These are phyloP conservation scores for Trichosporon inkin DNA, from an alignment of 1,284 basidiomycete species.

Conservation along the genomic window DNA sequence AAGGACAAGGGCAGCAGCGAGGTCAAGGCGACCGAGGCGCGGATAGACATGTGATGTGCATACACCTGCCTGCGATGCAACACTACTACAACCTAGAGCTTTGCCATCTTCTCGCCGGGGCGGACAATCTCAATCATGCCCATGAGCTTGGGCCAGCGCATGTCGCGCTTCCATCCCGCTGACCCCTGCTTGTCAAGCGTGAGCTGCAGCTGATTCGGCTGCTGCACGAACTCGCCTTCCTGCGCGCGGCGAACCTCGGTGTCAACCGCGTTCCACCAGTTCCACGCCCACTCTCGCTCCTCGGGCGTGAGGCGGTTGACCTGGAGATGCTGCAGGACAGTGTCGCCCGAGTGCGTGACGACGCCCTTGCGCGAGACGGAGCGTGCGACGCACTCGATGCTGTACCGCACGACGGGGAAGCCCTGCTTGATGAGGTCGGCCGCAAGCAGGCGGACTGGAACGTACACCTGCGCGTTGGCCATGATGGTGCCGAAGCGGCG, in stretches of 20 bases:
- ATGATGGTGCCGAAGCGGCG: slow-evolving; percentile 57
- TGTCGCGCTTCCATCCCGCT: slow-evolving; percentile 59
- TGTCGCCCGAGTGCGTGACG: slow-evolving; percentile 66
- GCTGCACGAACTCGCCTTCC: slow-evolving; percentile 39
- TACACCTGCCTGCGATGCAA: neutral
- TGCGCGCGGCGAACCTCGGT: slow-evolving; percentile 47
- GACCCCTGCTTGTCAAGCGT: slow-evolving; percentile 55
- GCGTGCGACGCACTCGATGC: slow-evolving; percentile 54
- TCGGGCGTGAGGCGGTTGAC: slow-evolving; percentile 48
- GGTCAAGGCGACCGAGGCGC: slow-evolving; percentile 16
- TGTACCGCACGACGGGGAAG: slow-evolving; percentile 65
- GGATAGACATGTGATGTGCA: slow-evolving; percentile 21
- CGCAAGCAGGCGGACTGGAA: slow-evolving; percentile 62
- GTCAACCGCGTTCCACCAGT: slow-evolving; percentile 57
- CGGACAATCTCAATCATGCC: slow-evolving; percentile 7
- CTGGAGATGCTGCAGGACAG: slow-evolving; percentile 54
- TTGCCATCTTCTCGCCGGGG: slow-evolving; percentile 3
- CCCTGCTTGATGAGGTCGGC: slow-evolving; percentile 58
- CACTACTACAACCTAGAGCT: neutral
- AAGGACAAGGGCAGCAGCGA: neutral
- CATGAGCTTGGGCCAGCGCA: slow-evolving; percentile 50
- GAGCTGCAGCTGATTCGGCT: slow-evolving; percentile 51
- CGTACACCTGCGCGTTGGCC: slow-evolving; percentile 64
- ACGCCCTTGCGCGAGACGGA: slow-evolving; percentile 55
- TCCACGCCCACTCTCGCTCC: slow-evolving; percentile 54